Conservation (phyloP, 2,329 filamentous ascomycete species). For the Fusarium pilosicola region DNA sequence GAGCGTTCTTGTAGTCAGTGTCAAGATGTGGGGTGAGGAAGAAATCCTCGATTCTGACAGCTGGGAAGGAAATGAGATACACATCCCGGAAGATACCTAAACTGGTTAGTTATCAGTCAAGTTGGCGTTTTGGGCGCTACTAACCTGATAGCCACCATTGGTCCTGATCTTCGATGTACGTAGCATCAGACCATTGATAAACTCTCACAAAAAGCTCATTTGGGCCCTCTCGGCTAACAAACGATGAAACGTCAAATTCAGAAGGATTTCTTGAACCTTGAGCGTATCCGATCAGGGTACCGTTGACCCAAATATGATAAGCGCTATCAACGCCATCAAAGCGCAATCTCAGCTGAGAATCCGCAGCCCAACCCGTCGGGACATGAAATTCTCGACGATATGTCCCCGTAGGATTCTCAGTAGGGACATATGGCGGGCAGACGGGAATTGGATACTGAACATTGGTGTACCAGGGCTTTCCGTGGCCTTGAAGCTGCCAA, state of each 20-base stretch:
- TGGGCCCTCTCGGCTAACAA: conserved; percentile 51
- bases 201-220: conserved; percentile 73
- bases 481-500: conserved; percentile 77
- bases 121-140: conserved; percentile 56
- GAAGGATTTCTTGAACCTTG: conserved; percentile 75
- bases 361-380: conserved; percentile 57
- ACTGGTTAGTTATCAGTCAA: conserved; percentile 50
- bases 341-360: conserved; percentile 68
- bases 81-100: conserved; percentile 74
- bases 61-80: conserved; percentile 66
- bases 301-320: conserved; percentile 76
- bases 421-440: conserved; percentile 69
- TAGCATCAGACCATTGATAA: conserved; percentile 76
- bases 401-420: conserved; percentile 71
- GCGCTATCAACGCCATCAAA: conserved; percentile 80
- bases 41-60: conserved; percentile 66
- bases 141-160: conserved; percentile 75
- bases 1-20: conserved; percentile 59
- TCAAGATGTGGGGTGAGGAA: conserved; percentile 68
- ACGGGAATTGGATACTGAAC: conserved; percentile 73
- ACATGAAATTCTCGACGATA: conserved; percentile 67
- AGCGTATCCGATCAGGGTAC: conserved; percentile 70
- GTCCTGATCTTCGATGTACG: conserved; percentile 76
- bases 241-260: conserved; percentile 72
- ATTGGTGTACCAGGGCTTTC: conserved; percentile 75